Evolutionary conservation across 2,329 filamentous ascomycete genomes (phyloP).

Genomic region (Chrysosporium keratinophilum): DNA sequence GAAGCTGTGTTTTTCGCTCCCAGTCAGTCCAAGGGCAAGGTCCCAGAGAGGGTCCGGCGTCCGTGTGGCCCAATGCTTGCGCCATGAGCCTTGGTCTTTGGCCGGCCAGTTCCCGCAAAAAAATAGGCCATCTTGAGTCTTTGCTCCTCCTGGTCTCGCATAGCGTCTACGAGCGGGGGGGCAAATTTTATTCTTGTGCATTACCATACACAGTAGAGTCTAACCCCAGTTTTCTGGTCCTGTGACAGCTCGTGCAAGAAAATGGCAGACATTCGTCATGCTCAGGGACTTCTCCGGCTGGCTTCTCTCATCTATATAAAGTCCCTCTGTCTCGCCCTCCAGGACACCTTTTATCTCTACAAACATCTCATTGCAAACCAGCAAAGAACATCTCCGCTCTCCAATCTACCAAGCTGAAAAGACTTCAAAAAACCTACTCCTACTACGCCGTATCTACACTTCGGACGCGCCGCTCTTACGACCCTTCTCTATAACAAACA

Average conservation of each 20-base stretch:
- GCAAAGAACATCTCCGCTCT: neutral
- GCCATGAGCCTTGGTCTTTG: neutral
- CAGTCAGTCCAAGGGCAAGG: too few species aligned
- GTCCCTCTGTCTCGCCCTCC: neutral
- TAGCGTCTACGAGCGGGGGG: neutral
- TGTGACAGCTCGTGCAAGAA: slow-evolving; percentile 5
- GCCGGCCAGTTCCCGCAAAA: neutral
- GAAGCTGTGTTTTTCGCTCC: too few species aligned
- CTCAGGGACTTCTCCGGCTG: neutral
- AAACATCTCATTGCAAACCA: neutral
- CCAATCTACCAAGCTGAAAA: neutral
- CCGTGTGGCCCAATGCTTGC: neutral
- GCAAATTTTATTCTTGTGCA: neutral
- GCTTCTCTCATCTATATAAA: neutral
- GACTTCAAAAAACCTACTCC: neutral
- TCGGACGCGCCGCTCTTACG: neutral
- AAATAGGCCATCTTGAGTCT: neutral
- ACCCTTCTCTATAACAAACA: neutral
- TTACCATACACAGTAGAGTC: neutral
- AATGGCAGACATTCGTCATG: neutral
- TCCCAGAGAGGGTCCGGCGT: too few species aligned
- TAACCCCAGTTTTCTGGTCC: slow-evolving; percentile 4
- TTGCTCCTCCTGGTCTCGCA: neutral
- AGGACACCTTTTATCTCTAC: neutral
- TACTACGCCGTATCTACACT: neutral